Base-by-base conservation (phyloP, 768 basidiomycete species). In the Tricholoma flavovirens region DNA sequence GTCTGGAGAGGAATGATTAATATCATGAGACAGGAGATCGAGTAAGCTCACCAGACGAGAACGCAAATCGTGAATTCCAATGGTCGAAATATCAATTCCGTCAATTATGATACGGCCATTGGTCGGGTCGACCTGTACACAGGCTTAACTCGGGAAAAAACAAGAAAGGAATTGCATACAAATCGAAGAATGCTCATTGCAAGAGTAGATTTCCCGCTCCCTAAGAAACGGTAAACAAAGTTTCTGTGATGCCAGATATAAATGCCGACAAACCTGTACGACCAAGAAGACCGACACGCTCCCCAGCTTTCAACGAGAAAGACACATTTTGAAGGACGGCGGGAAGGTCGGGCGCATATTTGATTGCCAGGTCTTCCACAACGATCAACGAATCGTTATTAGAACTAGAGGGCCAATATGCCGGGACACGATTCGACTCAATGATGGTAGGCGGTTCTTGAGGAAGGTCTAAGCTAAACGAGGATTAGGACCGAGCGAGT, bases 321-420 rank as follows among this genome's bases (percentile, higher is more conserved):
- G 88, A 89, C 4, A 93, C 75, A 33, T 80, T 78, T 56, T 86
- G 86, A 32, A 95, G 73, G 0, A 94, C 91, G 0, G 87, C 74
- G 0, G 93, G 92, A 10, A 95, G 77, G 52, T 94, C 91, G 0
- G 90, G 87, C 0, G 90, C 83, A 68, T 95, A 95, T 69, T 85
- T 90, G 67, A 95, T 74, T 15, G 82, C 83, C 24, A 96, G 73
- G 59, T 93, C 80, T 61, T 93, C 85, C 0, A 90, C 88, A 1
- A 71, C 69, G 29, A 97, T 64, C 22, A 95, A 73, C 3, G 76
- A 66, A 26, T 83, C 75, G 7, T 79, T 73, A 49, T 77, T 79
- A 15, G 84, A 75, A 56, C 78, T 83, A 0, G 92, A 92, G 0
- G 94, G 94, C 94, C 94, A 97, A 64, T 94, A 94, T 0, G 93